Conservation (phyloP, 2,329 filamentous ascomycete species). For the Byssochlamys sp. region DNA sequence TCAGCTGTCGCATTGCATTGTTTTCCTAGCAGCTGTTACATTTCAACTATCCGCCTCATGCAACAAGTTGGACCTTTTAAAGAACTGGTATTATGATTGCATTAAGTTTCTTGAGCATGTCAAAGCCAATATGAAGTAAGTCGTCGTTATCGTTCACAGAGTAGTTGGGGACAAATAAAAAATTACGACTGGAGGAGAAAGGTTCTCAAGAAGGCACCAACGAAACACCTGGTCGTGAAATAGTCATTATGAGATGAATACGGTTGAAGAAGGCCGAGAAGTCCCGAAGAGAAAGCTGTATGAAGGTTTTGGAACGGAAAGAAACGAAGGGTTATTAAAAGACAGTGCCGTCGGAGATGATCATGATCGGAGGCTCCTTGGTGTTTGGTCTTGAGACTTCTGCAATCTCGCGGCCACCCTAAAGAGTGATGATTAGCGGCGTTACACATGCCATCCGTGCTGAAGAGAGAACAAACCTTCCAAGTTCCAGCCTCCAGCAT, state of each 20-base stretch:
- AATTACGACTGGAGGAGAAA: neutral
- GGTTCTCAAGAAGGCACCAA: slow-evolving; percentile 3
- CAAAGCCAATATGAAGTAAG: neutral
- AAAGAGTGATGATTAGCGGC: slow-evolving; percentile 22
- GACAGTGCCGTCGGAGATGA: slow-evolving; percentile 89
- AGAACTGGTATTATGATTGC: neutral
- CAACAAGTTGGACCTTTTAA: neutral
- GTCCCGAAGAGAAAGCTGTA: neutral
- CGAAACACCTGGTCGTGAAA: neutral
- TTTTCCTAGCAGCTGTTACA: neutral
- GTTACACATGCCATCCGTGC: neutral
- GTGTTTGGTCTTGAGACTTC: slow-evolving; percentile 93
- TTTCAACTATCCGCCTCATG: neutral
- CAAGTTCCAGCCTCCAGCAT: slow-evolving; percentile 92
- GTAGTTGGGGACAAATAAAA: neutral
- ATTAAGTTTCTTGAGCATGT: neutral
- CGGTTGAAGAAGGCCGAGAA: neutral
- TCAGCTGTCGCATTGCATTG: neutral
- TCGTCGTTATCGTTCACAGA: neutral
- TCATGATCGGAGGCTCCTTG: slow-evolving; percentile 91
- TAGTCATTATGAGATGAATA: neutral
- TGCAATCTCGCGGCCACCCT: slow-evolving; percentile 89
- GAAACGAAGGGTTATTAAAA: slow-evolving; percentile 51
- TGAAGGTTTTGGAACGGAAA: neutral
- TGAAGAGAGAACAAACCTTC: slow-evolving; percentile 60